These are phyloP conservation scores for Caloboletus firmus DNA, from an alignment of 1,284 basidiomycete genomes.

Conservation along the genomic window DNA sequence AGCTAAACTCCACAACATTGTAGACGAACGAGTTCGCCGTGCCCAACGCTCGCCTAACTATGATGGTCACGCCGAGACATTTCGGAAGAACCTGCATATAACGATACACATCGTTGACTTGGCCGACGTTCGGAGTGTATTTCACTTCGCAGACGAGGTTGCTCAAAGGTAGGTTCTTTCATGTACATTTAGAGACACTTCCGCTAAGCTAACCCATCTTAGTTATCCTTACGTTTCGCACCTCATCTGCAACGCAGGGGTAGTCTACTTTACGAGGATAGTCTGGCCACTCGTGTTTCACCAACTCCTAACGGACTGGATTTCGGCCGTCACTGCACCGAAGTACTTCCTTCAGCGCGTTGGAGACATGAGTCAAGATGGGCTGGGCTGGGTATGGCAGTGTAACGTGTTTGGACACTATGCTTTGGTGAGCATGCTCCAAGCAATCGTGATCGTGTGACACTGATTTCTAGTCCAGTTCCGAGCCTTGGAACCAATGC, in stretches of 20 bases:
- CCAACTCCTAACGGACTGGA: constrained; percentile 52
- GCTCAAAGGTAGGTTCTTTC: constrained; percentile 48
- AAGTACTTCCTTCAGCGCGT: constrained; percentile 59
- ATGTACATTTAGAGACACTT: not conserved
- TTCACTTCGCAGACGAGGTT: constrained; percentile 63
- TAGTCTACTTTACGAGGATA: constrained; percentile 62
- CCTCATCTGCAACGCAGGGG: constrained; percentile 81
- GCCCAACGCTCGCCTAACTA: constrained; percentile 39
- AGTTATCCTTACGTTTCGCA: constrained; percentile 85
- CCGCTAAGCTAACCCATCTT: constrained; percentile 1
- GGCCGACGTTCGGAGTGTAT: constrained; percentile 58
- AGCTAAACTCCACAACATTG: constrained; percentile 48
- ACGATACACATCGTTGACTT: constrained; percentile 68
- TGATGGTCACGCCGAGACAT: constrained; percentile 53
- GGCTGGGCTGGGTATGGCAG: constrained; percentile 82
- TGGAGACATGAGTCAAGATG: constrained; percentile 67
- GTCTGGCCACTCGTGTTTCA: constrained; percentile 51
- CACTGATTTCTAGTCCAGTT: constrained; percentile 44
- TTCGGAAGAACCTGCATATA: constrained; percentile 62
- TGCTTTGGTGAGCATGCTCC: constrained; percentile 59
- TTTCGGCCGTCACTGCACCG: constrained; percentile 58
- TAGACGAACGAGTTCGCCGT: constrained; percentile 54
- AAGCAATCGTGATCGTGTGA: constrained; percentile 1
- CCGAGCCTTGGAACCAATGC: constrained; percentile 53
- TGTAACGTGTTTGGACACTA: constrained; percentile 86